Base-by-base conservation (phyloP, 495 filamentous ascomycete genomes). In the Penicillium cinerascens region DNA sequence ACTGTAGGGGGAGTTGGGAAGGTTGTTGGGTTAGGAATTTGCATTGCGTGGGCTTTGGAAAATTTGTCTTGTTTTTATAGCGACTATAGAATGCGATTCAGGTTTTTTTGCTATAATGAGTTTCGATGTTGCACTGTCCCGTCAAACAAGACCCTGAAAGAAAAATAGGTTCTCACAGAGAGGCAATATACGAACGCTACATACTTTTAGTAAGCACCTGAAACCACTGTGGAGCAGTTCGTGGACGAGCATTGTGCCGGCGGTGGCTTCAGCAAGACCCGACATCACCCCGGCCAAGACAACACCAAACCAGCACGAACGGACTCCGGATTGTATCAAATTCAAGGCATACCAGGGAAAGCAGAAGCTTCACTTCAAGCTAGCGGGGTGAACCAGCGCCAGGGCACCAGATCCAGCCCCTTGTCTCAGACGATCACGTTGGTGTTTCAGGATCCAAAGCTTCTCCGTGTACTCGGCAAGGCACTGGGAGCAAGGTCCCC, bases 381-480 rank as follows among this genome's bases (percentile, higher is more conserved):
- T 13, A 13, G 29, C 9, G 29, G 29, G 29, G 29, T 33, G 29
- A 8, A 29, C 13, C 6, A 6, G 22, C 10, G 29, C n/a, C 29
- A 33, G 29, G 10, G 11, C 11, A 33, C 10, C 11, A 10, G 29
- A 10, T 6, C 22, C 22, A 33, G n/a, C 37, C 18, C 37, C 37
- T 39, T 17, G 37, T 39, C 18, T n/a, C 37, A 39, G 16, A 17
- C 18, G 18, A 27, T 26, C 22, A 11, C 18, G 11, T 22, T 49
- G 47, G 38, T 29, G 47, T 49, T 49, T 49, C 47, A 49, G 17
- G 37, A 15, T 22, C 21, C 9, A 35, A 42, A 49, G 38, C 38
- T 49, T 49, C 47, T 49, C 47, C 25, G 26, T 42, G 38, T 22
- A 10, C 13, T 15, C 6, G 20, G 22, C 23, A 15, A 21, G 38